phyloP scores from a whole-genome alignment of 371 early-diverging fungal species.

The Actinomortierella wolfii region DNA sequence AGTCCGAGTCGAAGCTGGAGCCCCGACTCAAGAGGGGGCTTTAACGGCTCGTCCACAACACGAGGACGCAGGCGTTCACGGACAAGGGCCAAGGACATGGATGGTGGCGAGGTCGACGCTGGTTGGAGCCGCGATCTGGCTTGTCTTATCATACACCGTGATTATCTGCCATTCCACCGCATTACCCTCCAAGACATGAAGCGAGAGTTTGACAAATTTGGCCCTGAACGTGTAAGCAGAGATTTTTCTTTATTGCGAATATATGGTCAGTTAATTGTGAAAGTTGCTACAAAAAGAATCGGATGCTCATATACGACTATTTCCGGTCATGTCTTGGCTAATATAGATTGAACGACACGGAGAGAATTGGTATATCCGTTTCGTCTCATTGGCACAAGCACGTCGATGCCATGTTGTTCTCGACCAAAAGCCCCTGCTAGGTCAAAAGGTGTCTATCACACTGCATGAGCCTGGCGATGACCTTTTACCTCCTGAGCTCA shows the following conservation, averaged over 20 bases:
- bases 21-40: slow-evolving; percentile 33
- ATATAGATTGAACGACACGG: slow-evolving; percentile 57
- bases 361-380: slow-evolving; percentile 63
- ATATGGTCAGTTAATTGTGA: not conserved
- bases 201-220: slow-evolving; percentile 44
- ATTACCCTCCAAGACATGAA: slow-evolving; percentile 53
- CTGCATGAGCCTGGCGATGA: slow-evolving; percentile 48
- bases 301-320: too few relatives aligned
- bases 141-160: slow-evolving; percentile 56
- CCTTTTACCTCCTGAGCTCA: slow-evolving; percentile 33
- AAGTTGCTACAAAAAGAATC: not conserved
- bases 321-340: too few relatives aligned
- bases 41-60: slow-evolving; percentile 4
- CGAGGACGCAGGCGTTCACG: slow-evolving; percentile 2
- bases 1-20: slow-evolving; percentile 50
- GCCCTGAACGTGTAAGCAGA: slow-evolving; percentile 45
- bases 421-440: slow-evolving; percentile 50
- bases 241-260: slow-evolving; percentile 20
- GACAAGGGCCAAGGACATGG: slow-evolving; percentile 33
- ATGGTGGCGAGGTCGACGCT: slow-evolving; percentile 17
- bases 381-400: slow-evolving; percentile 58
- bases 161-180: slow-evolving; percentile 57
- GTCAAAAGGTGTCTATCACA: slow-evolving; percentile 51
- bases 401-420: slow-evolving; percentile 53
- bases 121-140: slow-evolving; percentile 48